Evolutionary conservation across 2,329 filamentous ascomycete genomes (phyloP).

Genomic region (Thelonectria discophora): DNA sequence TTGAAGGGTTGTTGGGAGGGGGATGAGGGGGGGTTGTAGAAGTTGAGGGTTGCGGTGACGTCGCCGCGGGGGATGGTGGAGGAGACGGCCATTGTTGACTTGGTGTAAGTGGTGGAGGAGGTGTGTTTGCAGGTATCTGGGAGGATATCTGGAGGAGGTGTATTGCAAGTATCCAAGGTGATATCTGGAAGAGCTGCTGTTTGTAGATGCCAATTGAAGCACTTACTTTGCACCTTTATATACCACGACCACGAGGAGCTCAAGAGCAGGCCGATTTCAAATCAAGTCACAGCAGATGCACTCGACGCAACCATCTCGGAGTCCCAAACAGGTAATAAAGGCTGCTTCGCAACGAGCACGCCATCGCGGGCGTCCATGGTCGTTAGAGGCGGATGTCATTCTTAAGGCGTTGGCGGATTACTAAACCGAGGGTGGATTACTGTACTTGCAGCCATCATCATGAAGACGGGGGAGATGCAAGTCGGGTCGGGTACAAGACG

Average conservation of each 20-base stretch:
- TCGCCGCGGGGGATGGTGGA: conserved; percentile 64
- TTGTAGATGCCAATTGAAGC: conserved; percentile 9
- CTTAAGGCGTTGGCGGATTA: conserved; percentile 36
- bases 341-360: conserved; percentile 36
- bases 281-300: conserved; percentile 31
- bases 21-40: conserved; percentile 69
- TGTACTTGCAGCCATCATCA: conserved; percentile 21
- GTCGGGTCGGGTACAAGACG: no score
- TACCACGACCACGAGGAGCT: conserved; percentile 21
- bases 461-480: no score
- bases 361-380: conserved; percentile 30
- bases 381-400: conserved; percentile 33
- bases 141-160: background rate
- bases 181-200: background rate
- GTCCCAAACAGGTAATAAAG: conserved; percentile 30
- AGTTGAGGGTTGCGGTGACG: conserved; percentile 70
- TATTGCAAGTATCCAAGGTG: background rate
- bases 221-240: conserved; percentile 26
- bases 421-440: conserved; percentile 36
- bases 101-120: no score
- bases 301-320: conserved; percentile 21
- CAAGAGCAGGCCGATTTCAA: conserved; percentile 40
- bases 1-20: conserved; percentile 69
- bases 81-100: conserved; percentile 50
- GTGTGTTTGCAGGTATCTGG: background rate